Percentiles rank a stretch among this genome's conserved stretches.
Evolutionary conservation across 192 early-diverging fungal species (phyloP).

Genomic region (Coemansia sp.): DNA sequence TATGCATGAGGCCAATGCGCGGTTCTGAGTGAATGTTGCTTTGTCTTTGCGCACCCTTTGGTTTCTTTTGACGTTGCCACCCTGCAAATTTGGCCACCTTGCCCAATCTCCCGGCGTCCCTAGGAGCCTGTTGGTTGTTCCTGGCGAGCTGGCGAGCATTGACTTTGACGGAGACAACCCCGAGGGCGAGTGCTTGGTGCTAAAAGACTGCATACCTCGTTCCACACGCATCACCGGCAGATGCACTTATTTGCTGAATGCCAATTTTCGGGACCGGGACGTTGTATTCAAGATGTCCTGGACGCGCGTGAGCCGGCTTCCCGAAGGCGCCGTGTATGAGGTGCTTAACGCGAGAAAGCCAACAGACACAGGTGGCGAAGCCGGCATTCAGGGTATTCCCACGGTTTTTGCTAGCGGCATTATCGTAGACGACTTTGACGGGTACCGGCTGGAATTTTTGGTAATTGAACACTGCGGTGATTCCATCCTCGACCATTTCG

Average conservation of each 20-base stretch:
- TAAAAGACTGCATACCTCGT: background rate
- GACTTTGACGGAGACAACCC: too few relatives aligned
- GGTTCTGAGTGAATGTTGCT: background rate
- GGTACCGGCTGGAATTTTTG: conserved; percentile 13
- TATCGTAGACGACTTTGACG: conserved; percentile 1
- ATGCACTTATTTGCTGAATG: background rate
- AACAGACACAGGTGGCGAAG: background rate
- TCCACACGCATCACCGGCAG: background rate
- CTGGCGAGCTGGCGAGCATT: too few relatives aligned
- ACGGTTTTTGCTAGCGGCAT: conserved; percentile 8
- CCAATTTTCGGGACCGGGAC: background rate
- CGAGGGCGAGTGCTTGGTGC: too few relatives aligned
- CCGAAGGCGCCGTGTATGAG: conserved; percentile 14
- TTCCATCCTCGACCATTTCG: background rate
- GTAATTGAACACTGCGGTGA: conserved; percentile 13
- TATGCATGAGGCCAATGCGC: background rate
- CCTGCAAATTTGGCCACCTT: background rate
- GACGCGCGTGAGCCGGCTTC: background rate
- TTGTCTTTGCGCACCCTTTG: background rate
- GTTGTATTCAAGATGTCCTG: conserved; percentile 6
- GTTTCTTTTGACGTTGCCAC: background rate
- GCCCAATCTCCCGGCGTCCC: too few relatives aligned
- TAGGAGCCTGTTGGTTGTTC: too few relatives aligned
- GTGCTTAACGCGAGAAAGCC: background rate
- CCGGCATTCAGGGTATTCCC: background rate